These are phyloP conservation scores for Alternaria sp. DNA, from an alignment of 2,329 filamentous ascomycete species.

Conservation along the genomic window DNA sequence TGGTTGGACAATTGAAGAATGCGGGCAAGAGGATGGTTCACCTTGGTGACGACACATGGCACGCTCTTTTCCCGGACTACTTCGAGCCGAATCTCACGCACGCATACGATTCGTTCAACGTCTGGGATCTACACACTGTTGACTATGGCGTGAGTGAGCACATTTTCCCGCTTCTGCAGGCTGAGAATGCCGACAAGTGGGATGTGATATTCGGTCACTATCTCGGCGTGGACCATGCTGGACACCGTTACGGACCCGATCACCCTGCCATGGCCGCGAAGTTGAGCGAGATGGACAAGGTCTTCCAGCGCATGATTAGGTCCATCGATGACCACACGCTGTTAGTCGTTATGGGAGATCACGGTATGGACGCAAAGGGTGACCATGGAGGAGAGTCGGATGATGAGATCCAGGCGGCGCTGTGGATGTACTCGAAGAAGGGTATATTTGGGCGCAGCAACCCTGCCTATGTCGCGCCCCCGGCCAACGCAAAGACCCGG, in stretches of 20 bases:
- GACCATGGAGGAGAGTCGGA: conserved; percentile 99
- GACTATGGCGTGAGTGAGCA: conserved; percentile 94
- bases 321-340: conserved; percentile 84
- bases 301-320: conserved; percentile 74
- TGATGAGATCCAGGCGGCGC: conserved; percentile 89
- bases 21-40: conserved; percentile 83
- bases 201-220: conserved; percentile 95
- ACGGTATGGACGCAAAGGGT: conserved; percentile 96
- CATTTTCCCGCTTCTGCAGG: conserved; percentile 79
- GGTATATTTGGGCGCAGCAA: conserved; percentile 80
- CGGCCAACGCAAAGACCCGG: conserved; percentile 75
- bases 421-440: conserved; percentile 98
- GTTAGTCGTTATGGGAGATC: conserved; percentile 96
- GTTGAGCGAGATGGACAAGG: conserved; percentile 85
- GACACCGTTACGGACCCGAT: conserved; percentile 92
- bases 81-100: conserved; percentile 86
- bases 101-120: conserved; percentile 96
- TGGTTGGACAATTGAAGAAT: conserved; percentile 68
- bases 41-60: conserved; percentile 98
- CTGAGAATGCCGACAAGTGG: conserved; percentile 73
- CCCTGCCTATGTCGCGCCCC: conserved; percentile 63
- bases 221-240: conserved; percentile 94
- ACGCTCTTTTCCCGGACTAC: conserved; percentile 88
- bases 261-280: conserved; percentile 92
- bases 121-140: conserved; percentile 96